phyloP scores from a whole-genome alignment of 495 filamentous ascomycete genomes.

The Sordaria brevicollis region DNA sequence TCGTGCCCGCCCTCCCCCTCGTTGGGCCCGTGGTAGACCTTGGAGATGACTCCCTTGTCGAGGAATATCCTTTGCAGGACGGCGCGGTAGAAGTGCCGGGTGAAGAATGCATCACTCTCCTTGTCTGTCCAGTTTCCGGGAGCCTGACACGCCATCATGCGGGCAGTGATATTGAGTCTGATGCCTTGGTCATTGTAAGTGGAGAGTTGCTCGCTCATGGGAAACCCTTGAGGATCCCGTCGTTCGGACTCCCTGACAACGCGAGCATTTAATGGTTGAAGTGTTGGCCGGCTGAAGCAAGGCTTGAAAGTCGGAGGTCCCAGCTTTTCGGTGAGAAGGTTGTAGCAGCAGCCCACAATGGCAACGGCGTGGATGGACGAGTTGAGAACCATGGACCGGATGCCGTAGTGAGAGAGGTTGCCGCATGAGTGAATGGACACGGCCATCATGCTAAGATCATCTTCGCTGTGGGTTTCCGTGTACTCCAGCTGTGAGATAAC shows the following conservation, averaged over 20 bases:
- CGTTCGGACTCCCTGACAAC: constrained; percentile 41
- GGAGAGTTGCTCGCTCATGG: constrained; percentile 71
- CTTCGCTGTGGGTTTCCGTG: constrained; percentile 15
- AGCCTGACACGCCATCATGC: constrained; percentile 95
- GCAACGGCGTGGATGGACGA: constrained; percentile 78
- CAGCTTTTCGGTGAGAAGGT: constrained; percentile 82
- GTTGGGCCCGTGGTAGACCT: constrained; percentile 36
- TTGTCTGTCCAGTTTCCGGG: constrained; percentile 77
- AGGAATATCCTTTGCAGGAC: constrained; percentile 84
- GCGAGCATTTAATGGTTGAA: constrained; percentile 46
- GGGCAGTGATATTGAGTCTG: constrained; percentile 85
- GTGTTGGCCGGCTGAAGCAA: constrained; percentile 50
- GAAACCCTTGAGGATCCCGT: constrained; percentile 82
- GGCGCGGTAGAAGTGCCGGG: constrained; percentile 85
- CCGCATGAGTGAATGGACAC: constrained; percentile 95
- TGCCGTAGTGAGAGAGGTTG: constrained; percentile 89
- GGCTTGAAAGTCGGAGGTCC: constrained; percentile 79
- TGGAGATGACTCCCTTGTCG: constrained; percentile 61
- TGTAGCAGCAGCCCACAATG: constrained; percentile 97
- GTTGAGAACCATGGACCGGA: constrained; percentile 75
- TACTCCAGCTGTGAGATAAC: constrained; percentile 37
- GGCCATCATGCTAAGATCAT: constrained; percentile 57
- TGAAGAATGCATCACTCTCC: constrained; percentile 83
- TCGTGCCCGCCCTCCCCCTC: constrained; percentile 14
- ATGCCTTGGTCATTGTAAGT: constrained; percentile 52